Evolutionary conservation across 2,329 filamentous ascomycete genomes (phyloP).

Genomic region (Dactylonectria macrodidyma): DNA sequence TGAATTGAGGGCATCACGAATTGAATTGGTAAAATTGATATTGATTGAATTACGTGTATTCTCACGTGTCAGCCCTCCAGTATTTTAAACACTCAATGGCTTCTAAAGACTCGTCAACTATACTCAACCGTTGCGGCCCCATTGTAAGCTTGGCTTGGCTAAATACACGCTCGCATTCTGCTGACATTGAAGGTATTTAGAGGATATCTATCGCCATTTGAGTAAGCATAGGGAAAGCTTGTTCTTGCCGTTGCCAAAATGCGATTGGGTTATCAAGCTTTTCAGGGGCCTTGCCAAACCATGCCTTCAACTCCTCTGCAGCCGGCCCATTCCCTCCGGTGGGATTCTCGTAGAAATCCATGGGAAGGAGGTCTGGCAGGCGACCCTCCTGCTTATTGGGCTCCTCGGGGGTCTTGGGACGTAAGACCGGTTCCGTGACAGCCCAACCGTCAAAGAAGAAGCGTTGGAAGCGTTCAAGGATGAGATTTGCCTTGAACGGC

Average conservation of each 20-base stretch:
- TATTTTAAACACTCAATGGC: too few species aligned
- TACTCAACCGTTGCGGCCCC: too few species aligned
- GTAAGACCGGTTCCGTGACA: background rate
- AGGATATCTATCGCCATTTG: background rate
- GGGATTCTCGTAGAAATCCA: background rate
- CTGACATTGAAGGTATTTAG: too few species aligned
- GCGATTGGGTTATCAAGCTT: background rate
- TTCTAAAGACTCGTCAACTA: too few species aligned
- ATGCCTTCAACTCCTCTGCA: background rate
- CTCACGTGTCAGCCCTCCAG: too few species aligned
- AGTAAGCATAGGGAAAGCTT: background rate
- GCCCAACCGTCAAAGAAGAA: background rate
- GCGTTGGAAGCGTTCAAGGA: background rate
- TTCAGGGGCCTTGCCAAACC: background rate
- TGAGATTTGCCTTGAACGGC: background rate
- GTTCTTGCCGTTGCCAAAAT: background rate
- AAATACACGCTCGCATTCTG: too few species aligned
- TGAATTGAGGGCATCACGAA: too few species aligned
- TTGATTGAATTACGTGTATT: too few species aligned
- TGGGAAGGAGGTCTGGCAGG: background rate
- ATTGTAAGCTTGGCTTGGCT: too few species aligned
- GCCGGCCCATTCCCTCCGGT: background rate
- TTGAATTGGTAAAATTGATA: too few species aligned
- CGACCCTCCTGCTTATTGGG: background rate
- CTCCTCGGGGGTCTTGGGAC: background rate